Evolutionary conservation across 768 basidiomycete genomes (phyloP).

Genomic region (Lepiota venenata): DNA sequence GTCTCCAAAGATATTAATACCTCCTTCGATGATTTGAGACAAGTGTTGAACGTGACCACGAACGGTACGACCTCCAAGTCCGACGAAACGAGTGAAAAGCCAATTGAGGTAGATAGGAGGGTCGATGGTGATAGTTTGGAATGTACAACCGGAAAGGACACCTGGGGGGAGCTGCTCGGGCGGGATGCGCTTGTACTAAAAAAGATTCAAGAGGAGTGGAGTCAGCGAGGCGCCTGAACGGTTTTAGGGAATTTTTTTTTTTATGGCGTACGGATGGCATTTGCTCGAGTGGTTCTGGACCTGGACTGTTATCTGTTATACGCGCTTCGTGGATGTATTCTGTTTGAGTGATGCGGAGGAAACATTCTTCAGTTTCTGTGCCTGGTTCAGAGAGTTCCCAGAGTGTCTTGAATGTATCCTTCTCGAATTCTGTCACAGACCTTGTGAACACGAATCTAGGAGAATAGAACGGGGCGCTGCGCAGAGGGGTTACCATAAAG

Average conservation of each 20-base stretch:
- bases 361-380: conserved; percentile 52
- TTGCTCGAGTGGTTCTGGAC: conserved; percentile 41
- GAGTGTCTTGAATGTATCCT: conserved; percentile 72
- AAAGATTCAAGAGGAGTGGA: neutral
- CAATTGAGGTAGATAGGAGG: conserved; percentile 68
- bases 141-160: conserved; percentile 46
- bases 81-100: conserved; percentile 61
- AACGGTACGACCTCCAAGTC: conserved; percentile 57
- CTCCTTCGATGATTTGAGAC: conserved; percentile 64
- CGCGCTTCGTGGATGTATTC: conserved; percentile 50
- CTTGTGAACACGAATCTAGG: neutral
- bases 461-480: too few species aligned
- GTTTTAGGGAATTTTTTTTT: too few species aligned
- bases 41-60: conserved; percentile 67
- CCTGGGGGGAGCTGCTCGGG: conserved; percentile 30
- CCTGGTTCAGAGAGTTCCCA: conserved; percentile 68
- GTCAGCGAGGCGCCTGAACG: neutral
- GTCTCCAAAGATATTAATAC: conserved; percentile 33
- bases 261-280: conserved; percentile 59
- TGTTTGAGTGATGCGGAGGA: conserved; percentile 60
- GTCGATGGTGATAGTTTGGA: conserved; percentile 71
- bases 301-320: conserved; percentile 14
- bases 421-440: conserved; percentile 52
- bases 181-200: conserved; percentile 34
- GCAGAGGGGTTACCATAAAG: conserved; percentile 9